Evolutionary conservation across 305 asterid genomes (phyloP), one percentile per base, ranked within the genome.

Genomic region (Fraxinus platypoda): DNA sequence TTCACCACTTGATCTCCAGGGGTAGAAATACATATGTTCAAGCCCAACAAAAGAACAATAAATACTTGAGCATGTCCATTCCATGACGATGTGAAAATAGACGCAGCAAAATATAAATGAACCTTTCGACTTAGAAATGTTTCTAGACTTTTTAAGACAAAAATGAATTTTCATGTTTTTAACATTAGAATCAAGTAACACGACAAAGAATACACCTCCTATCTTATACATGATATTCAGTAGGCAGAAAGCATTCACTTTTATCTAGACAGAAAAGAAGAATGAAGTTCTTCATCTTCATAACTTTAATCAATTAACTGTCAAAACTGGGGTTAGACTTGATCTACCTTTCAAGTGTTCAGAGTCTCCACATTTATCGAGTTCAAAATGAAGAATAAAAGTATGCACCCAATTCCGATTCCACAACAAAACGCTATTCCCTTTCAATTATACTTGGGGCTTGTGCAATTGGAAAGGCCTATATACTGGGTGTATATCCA

Each of bases 381-480:
- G 74, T 68, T 68, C 35, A 71, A 83, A 68, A 68, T 35, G n/a
- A 68, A 26, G 8, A 78, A 77, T 57, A 84, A 43, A 83, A 73
- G 41, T 35, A 35, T 75, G 43, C 23, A 62, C 82, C 81, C 74
- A 62, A 85, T 76, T 79, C 3, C 77, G 33, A 49, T 86, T 71
- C 74, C 81, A 52, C n/a, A 77, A 52, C 87, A 83, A 81, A 57
- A 81, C 8, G 66, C 77, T 37, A 43, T 77, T 72, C 43, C 78
- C 84, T 74, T 76, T 41, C 73, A 76, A 43, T 15, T 49, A 49
- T 46, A 23, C 75, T 43, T 68, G 57, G 75, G 52, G 70, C 76
- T 64, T 80, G 82, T 80, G 84, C 81, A 82, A 11, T 59, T 76
- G 84, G 79, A 84, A 84, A 80, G 78, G 73, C 82, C 21, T 81